Base-by-base conservation (phyloP, 345 rosid species). In the Jatropha curcas region DNA sequence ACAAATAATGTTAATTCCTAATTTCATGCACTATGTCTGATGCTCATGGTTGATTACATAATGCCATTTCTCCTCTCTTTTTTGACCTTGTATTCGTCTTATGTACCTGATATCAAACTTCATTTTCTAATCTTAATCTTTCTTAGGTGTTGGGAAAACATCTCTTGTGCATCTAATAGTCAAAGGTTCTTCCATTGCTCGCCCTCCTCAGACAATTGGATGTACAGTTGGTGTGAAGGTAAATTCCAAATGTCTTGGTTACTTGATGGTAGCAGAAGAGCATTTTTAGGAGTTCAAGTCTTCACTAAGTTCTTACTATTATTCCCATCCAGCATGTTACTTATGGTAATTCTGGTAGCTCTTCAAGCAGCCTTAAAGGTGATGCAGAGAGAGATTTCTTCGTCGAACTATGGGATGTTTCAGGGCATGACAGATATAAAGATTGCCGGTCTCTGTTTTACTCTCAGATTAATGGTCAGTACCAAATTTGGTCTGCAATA, bases 331-430 rank as follows among this genome's bases (percentile, higher is more conserved):
- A 96, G 99, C 96, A 93, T 65, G 81, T 81, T 53, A 82, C 89
- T 34, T 91, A 88, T 77, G 92, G 96, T 76, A 90, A 82, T 77
- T 77, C 95, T 67, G 80, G 90, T 82, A 93, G 99, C 84, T 93
- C 99, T 55, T 96, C 99, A 31, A 91, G 82, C 80, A 96, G 93
- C 85, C 75, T 89, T 73, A 91, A 85, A 82, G 97, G 97, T 72
- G 98, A 96, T 76, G 58, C 89, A 28, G 97, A 91, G 79, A 87
- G 99, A 87, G 99, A 96, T 74, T 93, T 96, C 86, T 96, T 96
- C 81, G 84, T 93, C 62, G 99, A 96, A 83, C 96, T 96, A 7
- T 96, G 99, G 99, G 99, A 96, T 80, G 88, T 96, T 64, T 96
- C 98, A 34, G 98, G 99, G 25, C 99, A 96, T 65, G 99, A 96